These are phyloP conservation scores for Backusella westeae DNA, from an alignment of 192 early-diverging fungal genomes.

Conservation along the genomic window DNA sequence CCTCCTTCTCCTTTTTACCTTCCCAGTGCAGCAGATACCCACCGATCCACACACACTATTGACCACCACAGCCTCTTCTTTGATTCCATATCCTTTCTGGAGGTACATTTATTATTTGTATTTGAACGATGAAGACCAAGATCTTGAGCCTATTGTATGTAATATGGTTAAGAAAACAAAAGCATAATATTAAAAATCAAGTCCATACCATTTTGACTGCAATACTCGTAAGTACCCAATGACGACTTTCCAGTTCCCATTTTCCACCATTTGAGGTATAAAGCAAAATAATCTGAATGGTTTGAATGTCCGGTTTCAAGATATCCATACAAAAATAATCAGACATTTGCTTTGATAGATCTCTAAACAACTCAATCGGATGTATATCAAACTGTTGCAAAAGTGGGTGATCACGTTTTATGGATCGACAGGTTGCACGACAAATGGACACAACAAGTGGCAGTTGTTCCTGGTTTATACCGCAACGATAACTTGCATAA, in stretches of 20 bases:
- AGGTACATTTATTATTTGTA: background rate
- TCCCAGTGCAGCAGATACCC: conserved; percentile 27
- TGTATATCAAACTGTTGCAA: background rate
- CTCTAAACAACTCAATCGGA: background rate
- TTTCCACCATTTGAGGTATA: background rate
- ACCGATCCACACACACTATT: conserved; percentile 20
- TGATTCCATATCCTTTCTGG: conserved; percentile 3
- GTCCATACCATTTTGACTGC: conserved; percentile 25
- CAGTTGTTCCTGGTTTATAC: background rate
- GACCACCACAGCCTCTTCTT: conserved; percentile 29
- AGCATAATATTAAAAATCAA: background rate
- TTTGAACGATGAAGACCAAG: conserved; percentile 33
- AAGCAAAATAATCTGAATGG: conserved; percentile 24
- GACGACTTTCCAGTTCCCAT: conserved; percentile 12
- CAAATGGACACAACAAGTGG: conserved; percentile 15
- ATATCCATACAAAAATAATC: conserved; percentile 13
- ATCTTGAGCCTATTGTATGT: conserved; percentile 22
- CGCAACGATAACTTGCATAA: conserved; percentile 7
- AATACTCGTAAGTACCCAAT: conserved; percentile 27
- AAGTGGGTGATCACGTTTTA: conserved; percentile 11
- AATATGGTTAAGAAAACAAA: background rate
- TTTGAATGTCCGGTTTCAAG: conserved; percentile 11
- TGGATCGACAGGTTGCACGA: conserved; percentile 8
- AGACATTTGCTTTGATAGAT: background rate
- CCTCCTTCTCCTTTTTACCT: conserved; percentile 1